Evolutionary conservation across 371 early-diverging fungal genomes (phyloP), one percentile per base, ranked within the genome.

Genomic region (Rhizopus arrhizus): DNA sequence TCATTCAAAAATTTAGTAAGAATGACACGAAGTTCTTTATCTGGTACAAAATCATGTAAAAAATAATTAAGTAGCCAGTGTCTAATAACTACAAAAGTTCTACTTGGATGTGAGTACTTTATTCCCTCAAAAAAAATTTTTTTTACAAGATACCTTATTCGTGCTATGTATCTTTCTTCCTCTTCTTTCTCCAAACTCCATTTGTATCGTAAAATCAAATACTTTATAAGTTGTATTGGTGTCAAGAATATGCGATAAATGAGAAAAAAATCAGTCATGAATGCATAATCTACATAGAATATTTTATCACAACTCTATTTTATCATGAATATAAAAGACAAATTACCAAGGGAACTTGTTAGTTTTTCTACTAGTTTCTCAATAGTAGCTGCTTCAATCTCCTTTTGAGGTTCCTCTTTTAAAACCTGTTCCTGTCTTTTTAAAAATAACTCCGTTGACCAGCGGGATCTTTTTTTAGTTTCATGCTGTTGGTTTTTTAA

Each of bases 61-160:
- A 84, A 89, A 56, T 87, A 87, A 53, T 87, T 86, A 6, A 83
- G 62, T 42, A 89, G 58, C 89, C 89, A 89, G 46, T 87, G 87
- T 29, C 89, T 78, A 51, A 89, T 56, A 12, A 83, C 81, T 9
- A 89, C 86, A 76, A 87, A 89, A 2, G 84, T 81, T 55, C 89
- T 81, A 45, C 22, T 42, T 6, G 11, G n/a, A 32, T 16, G 15
- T 11, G 40, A 38, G 40, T 45, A 15, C 6, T n/a, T 45, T n/a
- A 15, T n/a, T 16, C 22, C 2, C 3, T 42, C 6, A 4, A 45
- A 11, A 15, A 12, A 47, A 5, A 38, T 36, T 15, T 12, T 1
- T n/a, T 36, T 58, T 0, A 11, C 36, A 47, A 31, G 40, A 55
- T 75, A 75, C 81, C 81, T 76, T 47, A 89, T 81, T n/a, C 89